Conservation (phyloP, 2,329 filamentous ascomycete species). For the Monosporascus sp. region DNA sequence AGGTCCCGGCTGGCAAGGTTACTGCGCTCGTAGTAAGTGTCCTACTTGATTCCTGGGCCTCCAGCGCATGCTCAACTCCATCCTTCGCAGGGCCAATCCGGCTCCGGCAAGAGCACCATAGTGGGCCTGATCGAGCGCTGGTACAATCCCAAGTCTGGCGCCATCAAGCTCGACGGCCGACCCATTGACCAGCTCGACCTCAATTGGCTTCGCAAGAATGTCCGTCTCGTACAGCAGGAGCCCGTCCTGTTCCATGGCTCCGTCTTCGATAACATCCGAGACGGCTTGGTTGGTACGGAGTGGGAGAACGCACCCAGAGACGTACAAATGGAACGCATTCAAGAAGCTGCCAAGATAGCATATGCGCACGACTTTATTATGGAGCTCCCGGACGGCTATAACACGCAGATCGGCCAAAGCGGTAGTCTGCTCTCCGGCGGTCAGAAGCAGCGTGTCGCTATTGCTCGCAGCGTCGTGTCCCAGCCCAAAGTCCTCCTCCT, state of each 20-base stretch:
- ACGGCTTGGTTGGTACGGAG: constrained; percentile 49
- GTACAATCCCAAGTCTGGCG: constrained; percentile 76
- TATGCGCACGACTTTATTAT: constrained; percentile 89
- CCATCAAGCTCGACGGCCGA: constrained; percentile 74
- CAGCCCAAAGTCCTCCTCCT: constrained; percentile 55
- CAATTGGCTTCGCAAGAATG: constrained; percentile 81
- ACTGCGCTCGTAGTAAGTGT: constrained; percentile 34
- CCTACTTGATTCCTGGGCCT: neutral
- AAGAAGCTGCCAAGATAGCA: constrained; percentile 75
- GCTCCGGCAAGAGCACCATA: constrained; percentile 55
- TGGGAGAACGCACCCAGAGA: constrained; percentile 59
- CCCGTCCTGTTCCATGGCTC: constrained; percentile 81
- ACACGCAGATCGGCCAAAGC: constrained; percentile 77
- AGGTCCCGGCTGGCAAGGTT: constrained; percentile 40
- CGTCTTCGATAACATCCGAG: constrained; percentile 78
- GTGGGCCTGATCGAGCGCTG: constrained; percentile 87
- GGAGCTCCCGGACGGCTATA: constrained; percentile 75
- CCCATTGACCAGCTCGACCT: constrained; percentile 76
- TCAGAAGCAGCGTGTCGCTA: constrained; percentile 88
- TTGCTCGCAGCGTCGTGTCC: constrained; percentile 77
- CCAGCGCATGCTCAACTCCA: neutral
- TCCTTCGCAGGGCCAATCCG: constrained; percentile 3
- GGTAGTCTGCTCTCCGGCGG: constrained; percentile 78
- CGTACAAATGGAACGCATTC: constrained; percentile 61
- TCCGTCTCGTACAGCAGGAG: constrained; percentile 85